Percentiles rank a stretch among this genome's conserved stretches.
Evolutionary conservation across 345 rosid genomes (phyloP).

Genomic region (Crucihimalaya himalaica): DNA sequence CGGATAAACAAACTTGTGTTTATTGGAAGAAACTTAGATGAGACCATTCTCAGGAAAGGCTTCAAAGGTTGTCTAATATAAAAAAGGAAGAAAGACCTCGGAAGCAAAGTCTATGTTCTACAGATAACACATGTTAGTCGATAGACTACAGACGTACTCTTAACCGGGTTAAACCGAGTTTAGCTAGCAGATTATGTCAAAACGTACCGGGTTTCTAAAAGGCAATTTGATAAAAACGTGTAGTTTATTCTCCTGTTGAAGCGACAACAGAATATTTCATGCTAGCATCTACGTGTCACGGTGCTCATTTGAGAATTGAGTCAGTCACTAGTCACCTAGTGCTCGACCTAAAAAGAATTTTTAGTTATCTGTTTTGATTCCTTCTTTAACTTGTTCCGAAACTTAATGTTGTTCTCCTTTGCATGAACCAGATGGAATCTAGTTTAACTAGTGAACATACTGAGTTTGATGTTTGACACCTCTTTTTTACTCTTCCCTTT

Average conservation of each 20-base stretch:
- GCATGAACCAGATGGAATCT: no score
- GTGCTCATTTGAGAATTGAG: no score
- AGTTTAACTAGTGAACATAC: no score
- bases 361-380: no score
- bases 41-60: background rate
- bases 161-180: background rate
- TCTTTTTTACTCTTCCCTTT: no score
- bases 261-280: background rate
- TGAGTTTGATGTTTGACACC: no score
- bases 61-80: background rate
- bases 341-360: no score
- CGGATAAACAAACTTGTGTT: background rate
- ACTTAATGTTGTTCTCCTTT: no score
- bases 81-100: background rate
- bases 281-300: no score
- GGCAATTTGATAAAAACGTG: background rate
- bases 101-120: background rate
- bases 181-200: background rate
- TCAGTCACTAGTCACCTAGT: no score
- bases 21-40: background rate
- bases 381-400: no score
- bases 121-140: background rate
- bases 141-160: background rate
- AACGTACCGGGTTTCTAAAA: background rate
- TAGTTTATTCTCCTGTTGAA: background rate